Percentiles rank a stretch among this genome's conserved stretches.
These are phyloP conservation scores for Leccinum longicurvipes DNA, from an alignment of 768 basidiomycete species.

Conservation along the genomic window DNA sequence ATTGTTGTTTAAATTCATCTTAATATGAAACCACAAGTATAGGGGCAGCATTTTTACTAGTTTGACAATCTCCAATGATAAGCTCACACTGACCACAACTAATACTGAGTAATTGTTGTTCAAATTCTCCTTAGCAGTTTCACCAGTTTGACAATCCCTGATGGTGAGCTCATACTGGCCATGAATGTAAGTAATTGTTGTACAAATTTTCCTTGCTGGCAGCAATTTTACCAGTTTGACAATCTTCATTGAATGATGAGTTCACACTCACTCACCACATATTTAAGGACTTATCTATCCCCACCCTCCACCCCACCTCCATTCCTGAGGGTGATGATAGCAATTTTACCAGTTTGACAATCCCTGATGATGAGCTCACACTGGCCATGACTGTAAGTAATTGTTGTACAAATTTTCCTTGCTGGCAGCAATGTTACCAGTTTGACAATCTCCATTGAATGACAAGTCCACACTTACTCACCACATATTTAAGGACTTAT, in stretches of 20 bases:
- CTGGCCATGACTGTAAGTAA: slow-evolving; percentile 99
- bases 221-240: slow-evolving; percentile 99
- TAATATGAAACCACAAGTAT: no score
- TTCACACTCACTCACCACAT: no score
- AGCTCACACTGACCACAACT: slow-evolving; percentile 99
- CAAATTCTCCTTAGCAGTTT: no score
- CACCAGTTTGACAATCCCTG: slow-evolving; percentile 99
- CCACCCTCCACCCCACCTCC: no score
- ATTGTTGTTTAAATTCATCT: no score
- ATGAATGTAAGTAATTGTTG: no score
- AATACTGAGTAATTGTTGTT: no score
- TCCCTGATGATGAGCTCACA: slow-evolving; percentile 99
- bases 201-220: slow-evolving; percentile 28
- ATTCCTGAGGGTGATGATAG: no score
- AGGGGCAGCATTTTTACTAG: slow-evolving; percentile 95
- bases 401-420: no score
- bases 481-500: no score
- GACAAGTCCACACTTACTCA: slow-evolving; percentile 99
- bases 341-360: slow-evolving; percentile 99
- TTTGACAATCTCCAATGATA: slow-evolving; percentile 99
- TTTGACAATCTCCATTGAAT: slow-evolving; percentile 99
- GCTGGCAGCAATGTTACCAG: no score
- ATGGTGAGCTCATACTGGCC: slow-evolving; percentile 99
- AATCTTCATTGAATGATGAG: slow-evolving; percentile 99
- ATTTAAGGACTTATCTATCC: no score